Base-by-base conservation (phyloP, 2,329 filamentous ascomycete genomes). In the Neofusicoccum kwambonambiense region DNA sequence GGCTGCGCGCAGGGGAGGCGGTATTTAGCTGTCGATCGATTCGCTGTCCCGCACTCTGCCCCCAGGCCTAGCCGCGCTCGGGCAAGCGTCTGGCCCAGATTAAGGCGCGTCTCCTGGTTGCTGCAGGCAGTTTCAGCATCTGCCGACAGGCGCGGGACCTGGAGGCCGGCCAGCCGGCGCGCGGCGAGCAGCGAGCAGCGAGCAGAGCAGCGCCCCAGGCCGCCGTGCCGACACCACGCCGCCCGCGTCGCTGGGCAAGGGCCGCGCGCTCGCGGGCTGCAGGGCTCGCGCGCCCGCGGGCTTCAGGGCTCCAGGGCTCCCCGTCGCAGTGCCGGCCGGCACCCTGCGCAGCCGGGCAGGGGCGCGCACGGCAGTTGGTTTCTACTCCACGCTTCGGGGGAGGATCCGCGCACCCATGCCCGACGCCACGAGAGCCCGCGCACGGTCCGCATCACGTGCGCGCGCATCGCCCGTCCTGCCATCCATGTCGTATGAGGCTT, bases 401-500 rank as follows among this genome's bases (percentile, higher is more conserved):
- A n/a, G n/a, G 41, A 44, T 44, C 41, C 37, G 37, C 41, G 41
- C 41, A 44, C n/a, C 41, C 41, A 44, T 42, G 37, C 19, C 17
- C 19, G 39, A 31, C 54, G 54, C 54, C 56, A 60, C 56, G 42
- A 60, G 56, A 22, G 34, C 52, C 17, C 9, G 34, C 22, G 54
- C 12, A 9, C n/a, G 41, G 13, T 22, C 37, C 37, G n/a, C 34
- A 19, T 9, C 37, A 13, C 13, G 15, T 37, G 49, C 22, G 35
- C 47, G 47, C 27, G 42, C 44, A 17, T n/a, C 58, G 12, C 27
- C 31, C 31, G 39, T 22, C 19, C 52, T 22, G 52, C 52, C 37
- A 60, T 22, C 41, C 56, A 60, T 60, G 56, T 60, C 56, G 56
- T 37, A 35, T 60, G 39, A 57, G 54, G 56, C 56, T 60, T 35